Evolutionary conservation across 2,329 filamentous ascomycete species (phyloP), one percentile per base, ranked within the genome.

Genomic region (Zasmidium cellare): DNA sequence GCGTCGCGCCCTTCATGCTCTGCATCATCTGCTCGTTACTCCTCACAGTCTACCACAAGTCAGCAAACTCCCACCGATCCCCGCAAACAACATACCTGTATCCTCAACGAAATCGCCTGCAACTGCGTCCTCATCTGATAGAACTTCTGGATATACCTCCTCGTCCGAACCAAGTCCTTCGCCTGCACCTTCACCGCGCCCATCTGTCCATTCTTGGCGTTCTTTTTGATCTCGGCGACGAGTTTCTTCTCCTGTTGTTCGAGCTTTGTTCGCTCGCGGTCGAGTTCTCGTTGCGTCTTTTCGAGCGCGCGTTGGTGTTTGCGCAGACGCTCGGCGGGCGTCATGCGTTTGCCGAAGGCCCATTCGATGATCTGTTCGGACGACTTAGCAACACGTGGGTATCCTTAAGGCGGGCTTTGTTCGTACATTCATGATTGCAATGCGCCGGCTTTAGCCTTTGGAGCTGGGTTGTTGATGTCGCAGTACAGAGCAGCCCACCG

Each of bases 21-120:
- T 96, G 91, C 92, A 97, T 97, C 94, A 99, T 99, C 77, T 97
- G 93, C 75, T 99, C 94, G 76, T 99, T 99, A 66, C 92, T 97
- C 64, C 94, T 87, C 64, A 97, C 93, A 51, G 94, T 99, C 91
- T 96, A 69, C 23, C 16, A 56, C 19, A 14, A 25, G 31, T 56
- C 14, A 62, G 55, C 25, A 18, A 7, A 50, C 7, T 41, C 14
- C 52, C n/a, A n/a, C n/a, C n/a, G n/a, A 50, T 19, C 14, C n/a
- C 16, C 49, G 23, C 41, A 25, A 14, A 35, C 22, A 3, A n/a
- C 55, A 53, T 78, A 94, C 91, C 85, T 97, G 94, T 71, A 99
- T 92, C 46, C 93, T 87, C 55, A 99, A 79, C 14, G 91, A 96
- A 67, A 99, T 96, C 64, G 96, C 94, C 74, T 99, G 94, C 65